Base-by-base conservation (phyloP, 208 protist genomes). In the Endotrypanum monterogeii region DNA sequence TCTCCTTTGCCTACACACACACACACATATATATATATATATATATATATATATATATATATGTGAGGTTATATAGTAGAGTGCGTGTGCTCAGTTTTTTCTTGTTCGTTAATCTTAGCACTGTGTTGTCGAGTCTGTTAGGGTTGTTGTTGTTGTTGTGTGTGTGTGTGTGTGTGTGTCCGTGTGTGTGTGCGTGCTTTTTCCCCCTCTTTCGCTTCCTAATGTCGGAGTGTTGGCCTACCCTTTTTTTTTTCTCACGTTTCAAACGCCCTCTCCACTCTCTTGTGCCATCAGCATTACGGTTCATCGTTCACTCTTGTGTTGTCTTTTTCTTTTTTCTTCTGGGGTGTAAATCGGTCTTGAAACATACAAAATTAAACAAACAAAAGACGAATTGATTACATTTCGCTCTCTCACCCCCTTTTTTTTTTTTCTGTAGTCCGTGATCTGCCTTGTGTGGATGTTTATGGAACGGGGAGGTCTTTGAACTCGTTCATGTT, bases 311-410 rank as follows among this genome's bases (percentile, higher is more conserved):
- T 57, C 23, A 44, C 44, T 39, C 39, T 73, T 32, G 67, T 28
- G 41, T 67, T 48, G 8, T 6, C 25, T 30, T 65, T 65, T 48
- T 46, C 46, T 50, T 79, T 52, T 82, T 68, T 70, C 70, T 51
- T 57, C 71, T 37, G 35, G n/a, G n/a, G n/a, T n/a, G 30, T 67
- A 70, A 62, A 77, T 82, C 50, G 25, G 28, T 37, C 56, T 46
- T 48, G 44, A 65, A 65, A 65, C 52, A 56, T 8, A 25, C 52
- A 23, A 20, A 62, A 62, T 20, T 4, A 60, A 35, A 62, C 35
- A 63, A 65, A 28, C 35, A 65, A 41, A n/a, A 28, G 32, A 65
- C 23, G 23, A 18, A 48, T 48, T 14, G 8, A 11, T 14, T 48
- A 48, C 44, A 48, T 46, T 23, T 44, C 20, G n/a, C 20, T 65